Evolutionary conservation across 805 yeast genomes (phyloP), one percentile per base, ranked within the genome.

Genomic region (Metschnikowia bowlesiae): DNA sequence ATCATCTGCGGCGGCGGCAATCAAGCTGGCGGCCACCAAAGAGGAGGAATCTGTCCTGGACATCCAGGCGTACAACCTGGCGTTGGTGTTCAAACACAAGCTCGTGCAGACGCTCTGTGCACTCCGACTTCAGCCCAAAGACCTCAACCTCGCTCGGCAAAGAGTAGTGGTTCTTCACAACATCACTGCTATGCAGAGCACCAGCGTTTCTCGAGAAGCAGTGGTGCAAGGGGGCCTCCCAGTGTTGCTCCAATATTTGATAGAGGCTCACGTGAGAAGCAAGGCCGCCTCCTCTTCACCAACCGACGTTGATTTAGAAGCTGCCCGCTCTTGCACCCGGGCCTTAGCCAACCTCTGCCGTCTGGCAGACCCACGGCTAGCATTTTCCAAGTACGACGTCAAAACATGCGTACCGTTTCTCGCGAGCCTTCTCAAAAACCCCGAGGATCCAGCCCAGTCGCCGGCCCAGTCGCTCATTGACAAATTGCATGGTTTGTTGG

Each of bases 401-500:
- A 62, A 67, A n/a, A 70, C 79, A 0, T 63, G 76, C 26, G 59
- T 79, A 8, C 80, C 82, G 0, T 80, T 79, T 52, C 62, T 82
- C 39, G 70, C 78, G 31, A 80, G 78, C 46, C 59, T 76, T 8
- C 51, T 14, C 16, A 29, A 9, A 30, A 30, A 46, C 32, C 14
- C 37, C 30, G 46, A 26, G 5, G 30, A 28, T 16, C 22, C 22
- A 4, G 22, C 22, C 22, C 22, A 22, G 5, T 22, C 22, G 22
- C 22, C 22, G 22, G 31, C 34, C 14, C 3, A 47, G 3, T 34
- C 44, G 10, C 37, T 39, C 18, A 53, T 70, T 16, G 84, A 80
- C 50, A 73, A 76, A 18, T 78, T 76, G 55, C 85, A 83, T 57
- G 69, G 83, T 0, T 66, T 87, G 37, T 61, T 84, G 22, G 88